Conservation (phyloP, 169 alveolate genomes). For the Perkinsus olseni region DNA sequence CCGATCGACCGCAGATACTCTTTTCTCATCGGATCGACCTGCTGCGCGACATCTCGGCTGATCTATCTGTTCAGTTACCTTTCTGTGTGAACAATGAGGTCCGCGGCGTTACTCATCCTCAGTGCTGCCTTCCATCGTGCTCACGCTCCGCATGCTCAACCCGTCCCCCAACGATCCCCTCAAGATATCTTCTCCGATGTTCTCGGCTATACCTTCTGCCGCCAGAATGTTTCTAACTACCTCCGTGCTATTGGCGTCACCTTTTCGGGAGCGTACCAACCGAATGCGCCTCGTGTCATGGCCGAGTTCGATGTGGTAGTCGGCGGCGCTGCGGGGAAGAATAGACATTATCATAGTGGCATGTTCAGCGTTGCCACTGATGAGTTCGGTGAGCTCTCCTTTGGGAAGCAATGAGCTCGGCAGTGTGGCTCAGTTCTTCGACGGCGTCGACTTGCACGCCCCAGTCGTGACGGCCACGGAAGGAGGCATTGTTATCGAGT, state of each 20-base stretch:
- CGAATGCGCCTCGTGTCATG: background rate
- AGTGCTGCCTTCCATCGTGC: background rate
- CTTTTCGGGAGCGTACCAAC: background rate
- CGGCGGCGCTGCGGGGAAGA: too few relatives aligned
- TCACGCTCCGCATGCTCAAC: background rate
- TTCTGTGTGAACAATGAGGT: too few relatives aligned
- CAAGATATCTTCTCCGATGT: background rate
- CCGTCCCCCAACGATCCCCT: background rate
- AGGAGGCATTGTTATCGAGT: too few relatives aligned
- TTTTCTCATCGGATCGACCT: too few relatives aligned
- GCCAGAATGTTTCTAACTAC: background rate
- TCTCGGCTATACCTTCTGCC: background rate
- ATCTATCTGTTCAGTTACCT: too few relatives aligned
- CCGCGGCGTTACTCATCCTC: too few relatives aligned
- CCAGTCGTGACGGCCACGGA: too few relatives aligned
- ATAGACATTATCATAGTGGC: background rate
- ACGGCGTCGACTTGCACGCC: too few relatives aligned
- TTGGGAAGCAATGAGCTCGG: background rate
- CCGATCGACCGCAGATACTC: too few relatives aligned
- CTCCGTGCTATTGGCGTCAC: background rate
- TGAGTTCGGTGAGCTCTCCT: background rate
- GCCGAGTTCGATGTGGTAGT: background rate
- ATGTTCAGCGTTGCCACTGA: background rate
- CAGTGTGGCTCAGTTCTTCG: too few relatives aligned
- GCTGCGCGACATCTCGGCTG: too few relatives aligned